phyloP scores from a whole-genome alignment of 345 rosid species.

The Anacardium occidentale region DNA sequence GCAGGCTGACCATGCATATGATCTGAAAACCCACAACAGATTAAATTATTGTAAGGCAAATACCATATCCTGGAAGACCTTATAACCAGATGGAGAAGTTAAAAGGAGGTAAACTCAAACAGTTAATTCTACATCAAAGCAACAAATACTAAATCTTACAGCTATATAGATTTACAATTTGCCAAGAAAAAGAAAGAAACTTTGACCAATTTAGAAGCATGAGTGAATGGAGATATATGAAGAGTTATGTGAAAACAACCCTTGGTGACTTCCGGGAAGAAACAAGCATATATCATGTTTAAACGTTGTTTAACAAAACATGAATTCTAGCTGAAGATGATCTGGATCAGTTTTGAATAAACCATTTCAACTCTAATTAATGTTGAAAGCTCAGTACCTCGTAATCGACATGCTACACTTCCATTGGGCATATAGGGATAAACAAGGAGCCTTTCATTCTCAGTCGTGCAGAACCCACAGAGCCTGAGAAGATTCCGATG shows the following conservation, averaged over 20 bases:
- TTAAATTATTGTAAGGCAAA: not conserved
- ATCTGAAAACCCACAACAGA: constrained; percentile 40
- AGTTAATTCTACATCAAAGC: not conserved
- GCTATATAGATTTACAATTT: not conserved
- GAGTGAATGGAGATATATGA: not conserved
- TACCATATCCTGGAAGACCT: constrained; percentile 7
- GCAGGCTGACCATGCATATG: constrained; percentile 62
- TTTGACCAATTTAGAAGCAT: not conserved
- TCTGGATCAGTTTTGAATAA: not conserved
- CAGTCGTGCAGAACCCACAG: constrained; percentile 88
- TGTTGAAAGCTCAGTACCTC: constrained; percentile 44
- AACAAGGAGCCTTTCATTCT: constrained; percentile 86
- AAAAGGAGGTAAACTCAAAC: not conserved
- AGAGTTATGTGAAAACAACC: not conserved
- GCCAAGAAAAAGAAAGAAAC: not conserved
- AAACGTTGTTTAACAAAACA: not conserved
- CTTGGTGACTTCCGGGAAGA: not conserved
- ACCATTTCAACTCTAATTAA: not conserved
- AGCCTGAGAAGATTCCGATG: constrained; percentile 98
- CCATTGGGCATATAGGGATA: constrained; percentile 97
- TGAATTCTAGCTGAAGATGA: not conserved
- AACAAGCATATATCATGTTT: not conserved
- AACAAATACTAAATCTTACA: not conserved
- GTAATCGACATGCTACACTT: constrained; percentile 87
- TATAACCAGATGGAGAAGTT: not conserved